Base-by-base conservation (phyloP, 768 basidiomycete species). In the Boletellus ananiceps region DNA sequence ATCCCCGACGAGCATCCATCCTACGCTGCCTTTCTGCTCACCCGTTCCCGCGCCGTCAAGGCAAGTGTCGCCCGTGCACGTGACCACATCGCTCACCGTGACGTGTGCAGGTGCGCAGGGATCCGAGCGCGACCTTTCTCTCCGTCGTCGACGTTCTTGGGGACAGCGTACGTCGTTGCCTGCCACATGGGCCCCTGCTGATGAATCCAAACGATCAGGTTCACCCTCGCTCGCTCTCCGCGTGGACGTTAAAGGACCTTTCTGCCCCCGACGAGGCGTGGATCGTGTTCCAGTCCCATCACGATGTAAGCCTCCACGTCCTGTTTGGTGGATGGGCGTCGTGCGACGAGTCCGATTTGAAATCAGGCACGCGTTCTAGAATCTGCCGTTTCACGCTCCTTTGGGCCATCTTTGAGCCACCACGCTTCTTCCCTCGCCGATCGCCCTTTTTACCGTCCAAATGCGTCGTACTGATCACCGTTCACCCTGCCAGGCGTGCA, bases 271-370 rank as follows among this genome's bases (percentile, higher is more conserved):
- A 75, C 40, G 68, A 70, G 13, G 67, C 79, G 11, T 84, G 79
- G 80, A 74, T 76, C 1, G 76, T 84, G 8, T 83, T 83, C 65
- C 64, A 64, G 51, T 74, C 76, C 0, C 84, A 85, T 54, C 76
- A 78, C 59, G 81, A 84, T 71, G 83, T 84, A 51, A 59, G 82
- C 65, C 8, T 3, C 19, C 19, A 19, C 19, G 19, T 19, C 19
- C 1, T 19, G 1, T 3, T 19, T 3, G 19, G 19, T 19, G 2
- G 19, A 19, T 19, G 19, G 19, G 19, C n/a, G n/a, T 19, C 19
- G 19, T 19, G 19, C 19, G 19, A 19, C 19, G 19, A 52, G 54
- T 54, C 57, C 59, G 48, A 44, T 50, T 43, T 44, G 41, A 54
- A 43, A 51, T 54, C 46, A 54, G 61, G 60, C 45, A 63, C 56